Evolutionary conservation across 179 eudicot genomes (phyloP), one percentile per base, ranked within the genome.

Genomic region (Silene noctiflora): DNA sequence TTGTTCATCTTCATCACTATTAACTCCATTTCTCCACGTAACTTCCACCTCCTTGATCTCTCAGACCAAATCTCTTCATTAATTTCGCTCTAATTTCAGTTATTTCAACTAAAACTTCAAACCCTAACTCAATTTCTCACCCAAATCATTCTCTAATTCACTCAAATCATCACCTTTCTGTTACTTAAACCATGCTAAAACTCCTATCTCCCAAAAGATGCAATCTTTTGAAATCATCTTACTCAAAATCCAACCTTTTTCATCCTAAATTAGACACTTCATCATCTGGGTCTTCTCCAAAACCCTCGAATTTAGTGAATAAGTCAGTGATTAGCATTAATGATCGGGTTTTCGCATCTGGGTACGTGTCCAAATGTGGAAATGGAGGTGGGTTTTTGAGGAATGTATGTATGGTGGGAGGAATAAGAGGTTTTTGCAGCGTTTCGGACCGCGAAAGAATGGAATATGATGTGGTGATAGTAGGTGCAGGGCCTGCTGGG

Each of bases 401-500:
- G 56, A 22, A n/a, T 67, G 35, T 13, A 13, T 53, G 67, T 74
- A 77, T 61, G 51, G 69, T 74, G 74, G 63, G 81, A 16, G 76
- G 76, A 56, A 42, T 53, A 64, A 87, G 93, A 76, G 72, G 82
- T 19, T 88, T 84, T 74, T 78, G 91, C 61, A 76, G 84, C 29
- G 86, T 61, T 44, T 31, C 75, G 12, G 83, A 60, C 51, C 83
- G 99, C 48, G 99, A 95, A 77, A 81, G 83, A 19, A 79, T 95
- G 79, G 84, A 85, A 21, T 95, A 93, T 63, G 99, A 95, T 53
- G 95, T 95, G 20, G 95, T 95, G 4, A 87, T 95, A 24, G 97
- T 95, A 46, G 99, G 99, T 8, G 99, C 91, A 17, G 99, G 99
- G 16, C 99, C 99, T 12, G 95, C 99, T 46, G 99, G 99, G n/a